Evolutionary conservation across 305 asterid genomes (phyloP).

Genomic region (Nicotiana rustica): DNA sequence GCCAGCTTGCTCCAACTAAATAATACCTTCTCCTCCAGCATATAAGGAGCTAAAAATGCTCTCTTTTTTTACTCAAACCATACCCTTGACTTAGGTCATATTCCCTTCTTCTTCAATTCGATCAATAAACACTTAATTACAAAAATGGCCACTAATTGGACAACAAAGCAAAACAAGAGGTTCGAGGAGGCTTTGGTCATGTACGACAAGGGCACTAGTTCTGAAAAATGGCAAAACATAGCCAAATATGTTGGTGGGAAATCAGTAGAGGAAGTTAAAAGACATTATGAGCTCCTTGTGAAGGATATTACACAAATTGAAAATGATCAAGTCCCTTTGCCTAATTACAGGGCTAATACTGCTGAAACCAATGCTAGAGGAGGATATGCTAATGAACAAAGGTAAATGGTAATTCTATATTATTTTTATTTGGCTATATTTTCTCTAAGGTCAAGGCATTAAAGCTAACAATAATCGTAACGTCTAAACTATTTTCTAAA

Average conservation of each 20-base stretch:
- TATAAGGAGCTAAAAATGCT: constrained; percentile 35
- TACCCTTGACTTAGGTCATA: background rate
- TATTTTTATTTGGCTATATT: background rate
- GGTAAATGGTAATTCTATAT: constrained; percentile 44
- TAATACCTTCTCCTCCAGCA: constrained; percentile 33
- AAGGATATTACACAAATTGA: constrained; percentile 79
- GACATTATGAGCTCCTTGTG: constrained; percentile 70
- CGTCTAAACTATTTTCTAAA: background rate
- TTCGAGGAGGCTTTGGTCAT: constrained; percentile 84
- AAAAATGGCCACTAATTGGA: constrained; percentile 55
- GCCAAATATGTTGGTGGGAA: constrained; percentile 81
- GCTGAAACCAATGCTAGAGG: constrained; percentile 46
- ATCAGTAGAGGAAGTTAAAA: constrained; percentile 77
- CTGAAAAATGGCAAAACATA: constrained; percentile 81
- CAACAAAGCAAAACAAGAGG: constrained; percentile 81
- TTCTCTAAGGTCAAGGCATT: background rate
- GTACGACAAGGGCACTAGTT: constrained; percentile 71
- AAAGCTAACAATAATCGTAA: background rate
- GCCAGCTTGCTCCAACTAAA: constrained; percentile 34
- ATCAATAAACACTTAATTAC: background rate
- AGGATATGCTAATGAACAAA: constrained; percentile 58
- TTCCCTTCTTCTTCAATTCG: background rate
- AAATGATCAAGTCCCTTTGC: constrained; percentile 69
- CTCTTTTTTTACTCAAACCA: background rate
- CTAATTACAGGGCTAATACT: constrained; percentile 59